Evolutionary conservation across 2,329 filamentous ascomycete genomes (phyloP).

Genomic region (Neonectria sp.): DNA sequence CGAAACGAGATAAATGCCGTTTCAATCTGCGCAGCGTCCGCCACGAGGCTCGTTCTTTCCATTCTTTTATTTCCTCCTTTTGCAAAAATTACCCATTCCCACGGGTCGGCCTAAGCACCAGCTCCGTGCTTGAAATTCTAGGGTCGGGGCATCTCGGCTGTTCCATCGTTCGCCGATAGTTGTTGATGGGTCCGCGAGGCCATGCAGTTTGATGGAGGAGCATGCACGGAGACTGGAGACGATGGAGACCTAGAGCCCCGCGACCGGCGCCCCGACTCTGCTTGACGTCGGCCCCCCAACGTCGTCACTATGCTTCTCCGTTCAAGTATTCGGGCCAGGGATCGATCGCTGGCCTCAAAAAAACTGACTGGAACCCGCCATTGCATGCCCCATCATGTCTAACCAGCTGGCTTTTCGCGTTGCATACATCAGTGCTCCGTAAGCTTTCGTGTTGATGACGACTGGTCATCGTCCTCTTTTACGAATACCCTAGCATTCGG

Average conservation of each 20-base stretch:
- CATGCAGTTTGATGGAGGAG: constrained; percentile 20
- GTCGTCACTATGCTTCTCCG: constrained; percentile 41
- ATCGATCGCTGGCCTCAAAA: not conserved
- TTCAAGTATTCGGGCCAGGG: not conserved
- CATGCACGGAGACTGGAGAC: constrained; percentile 25
- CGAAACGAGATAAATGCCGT: constrained; percentile 46
- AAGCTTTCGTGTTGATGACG: constrained; percentile 43
- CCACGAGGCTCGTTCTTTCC: constrained; percentile 40
- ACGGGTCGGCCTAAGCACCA: constrained; percentile 30
- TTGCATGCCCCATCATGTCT: constrained; percentile 6
- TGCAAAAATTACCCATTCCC: constrained; percentile 30
- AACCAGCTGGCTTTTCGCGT: constrained; percentile 4
- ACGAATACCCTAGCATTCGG: not conserved
- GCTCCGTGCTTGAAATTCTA: not conserved
- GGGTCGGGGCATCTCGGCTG: constrained; percentile 29
- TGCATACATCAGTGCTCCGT: constrained; percentile 26
- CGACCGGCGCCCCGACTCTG: constrained; percentile 27
- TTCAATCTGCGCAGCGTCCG: constrained; percentile 42
- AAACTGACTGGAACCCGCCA: not conserved
- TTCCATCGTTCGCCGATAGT: not conserved
- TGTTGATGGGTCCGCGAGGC: constrained; percentile 8
- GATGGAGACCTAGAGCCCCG: constrained; percentile 28
- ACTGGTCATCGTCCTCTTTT: constrained; percentile 41
- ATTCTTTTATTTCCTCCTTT: constrained; percentile 38
- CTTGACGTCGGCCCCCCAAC: constrained; percentile 26